phyloP scores from a whole-genome alignment of 768 basidiomycete genomes.

The Candolleomyces eurysporus region DNA sequence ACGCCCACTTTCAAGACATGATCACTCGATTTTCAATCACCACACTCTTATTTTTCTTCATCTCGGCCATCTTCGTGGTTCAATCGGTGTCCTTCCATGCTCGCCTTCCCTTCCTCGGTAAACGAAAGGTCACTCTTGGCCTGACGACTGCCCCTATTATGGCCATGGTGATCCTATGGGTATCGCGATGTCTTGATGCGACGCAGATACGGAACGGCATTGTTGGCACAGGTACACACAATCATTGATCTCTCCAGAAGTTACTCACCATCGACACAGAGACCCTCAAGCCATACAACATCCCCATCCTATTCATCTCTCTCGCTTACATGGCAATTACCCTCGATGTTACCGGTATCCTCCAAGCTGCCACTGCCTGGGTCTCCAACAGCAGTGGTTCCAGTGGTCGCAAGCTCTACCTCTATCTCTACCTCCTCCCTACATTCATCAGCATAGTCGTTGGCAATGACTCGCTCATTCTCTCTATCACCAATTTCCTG shows the following conservation, averaged over 20 bases:
- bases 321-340: conserved; percentile 93
- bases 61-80: conserved; percentile 54
- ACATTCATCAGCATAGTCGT: conserved; percentile 72
- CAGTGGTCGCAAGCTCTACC: conserved; percentile 69
- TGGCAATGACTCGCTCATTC: conserved; percentile 92
- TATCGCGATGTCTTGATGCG: conserved; percentile 50
- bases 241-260: not conserved
- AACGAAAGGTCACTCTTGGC: conserved; percentile 36
- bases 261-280: conserved; percentile 9
- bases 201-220: conserved; percentile 69
- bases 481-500: conserved; percentile 88
- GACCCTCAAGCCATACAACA: conserved; percentile 86
- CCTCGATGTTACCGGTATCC: conserved; percentile 83
- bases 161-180: conserved; percentile 54
- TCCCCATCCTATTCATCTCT: conserved; percentile 89
- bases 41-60: conserved; percentile 51
- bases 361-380: conserved; percentile 86
- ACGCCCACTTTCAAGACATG: not conserved
- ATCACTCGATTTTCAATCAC: conserved; percentile 31
- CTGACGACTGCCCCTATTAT: conserved; percentile 55
- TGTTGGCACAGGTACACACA: conserved; percentile 31
- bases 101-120: conserved; percentile 28
- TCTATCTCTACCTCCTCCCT: conserved; percentile 84
- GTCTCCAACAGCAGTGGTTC: conserved; percentile 78
- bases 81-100: conserved; percentile 37